A percentile compares a stretch with the other conserved stretches of the same genome.
phyloP scores from a whole-genome alignment of 257 asterid species.

The Plantago ovata region DNA sequence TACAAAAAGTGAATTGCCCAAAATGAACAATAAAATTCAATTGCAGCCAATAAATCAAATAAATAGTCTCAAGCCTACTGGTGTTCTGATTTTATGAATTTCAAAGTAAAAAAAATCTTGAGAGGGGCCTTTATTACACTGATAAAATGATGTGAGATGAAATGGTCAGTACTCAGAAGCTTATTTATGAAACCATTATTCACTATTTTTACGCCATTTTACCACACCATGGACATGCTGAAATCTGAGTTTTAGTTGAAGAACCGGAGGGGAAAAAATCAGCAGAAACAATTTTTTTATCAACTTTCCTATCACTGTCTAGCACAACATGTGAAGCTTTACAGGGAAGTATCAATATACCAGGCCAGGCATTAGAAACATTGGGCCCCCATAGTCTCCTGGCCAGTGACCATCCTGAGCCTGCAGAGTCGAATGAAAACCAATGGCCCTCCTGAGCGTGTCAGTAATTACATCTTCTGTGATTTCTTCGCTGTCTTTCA shows the following conservation, averaged over 20 bases:
- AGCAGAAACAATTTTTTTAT: not conserved
- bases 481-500: constrained; percentile 62
- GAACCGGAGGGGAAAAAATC: no score
- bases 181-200: no score
- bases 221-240: no score
- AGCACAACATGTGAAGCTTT: no score
- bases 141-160: no score
- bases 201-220: no score
- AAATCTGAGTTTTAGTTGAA: no score
- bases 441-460: constrained; percentile 75
- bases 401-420: constrained; percentile 96
- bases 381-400: constrained; percentile 98
- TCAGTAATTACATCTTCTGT: constrained; percentile 68
- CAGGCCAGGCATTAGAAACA: constrained; percentile 97
- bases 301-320: not conserved
- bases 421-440: constrained; percentile 79
- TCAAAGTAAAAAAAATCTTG: no score
- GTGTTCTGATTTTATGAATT: no score
- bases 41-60: not conserved
- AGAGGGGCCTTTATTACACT: no score
- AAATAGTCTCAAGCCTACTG: not conserved
- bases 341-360: constrained; percentile 22
- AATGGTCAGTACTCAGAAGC: no score
- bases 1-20: no score
- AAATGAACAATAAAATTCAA: not conserved